A percentile compares a stretch with the other conserved stretches of the same genome.
Conservation (phyloP, 805 yeast genomes). For the Pachysolen tannophilus region DNA sequence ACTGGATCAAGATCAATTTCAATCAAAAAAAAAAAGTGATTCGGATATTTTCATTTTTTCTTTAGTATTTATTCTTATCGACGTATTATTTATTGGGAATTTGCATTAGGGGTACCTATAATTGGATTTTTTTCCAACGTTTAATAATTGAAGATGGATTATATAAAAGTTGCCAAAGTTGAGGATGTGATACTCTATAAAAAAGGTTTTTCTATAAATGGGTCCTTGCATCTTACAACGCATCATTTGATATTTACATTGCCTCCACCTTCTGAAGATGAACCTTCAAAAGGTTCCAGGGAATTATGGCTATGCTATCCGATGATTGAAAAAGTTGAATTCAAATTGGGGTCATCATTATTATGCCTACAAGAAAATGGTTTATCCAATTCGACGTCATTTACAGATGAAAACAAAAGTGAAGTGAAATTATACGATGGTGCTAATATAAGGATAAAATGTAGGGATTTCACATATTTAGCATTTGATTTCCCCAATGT, state of each 20-base stretch:
- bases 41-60: too few relatives aligned
- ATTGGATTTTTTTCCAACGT: too few relatives aligned
- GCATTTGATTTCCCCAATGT: slow-evolving; percentile 67
- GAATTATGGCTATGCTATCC: slow-evolving; percentile 95
- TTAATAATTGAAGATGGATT: slow-evolving; percentile 40
- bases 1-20: too few relatives aligned
- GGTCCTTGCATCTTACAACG: slow-evolving; percentile 62
- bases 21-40: too few relatives aligned
- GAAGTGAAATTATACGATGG: slow-evolving; percentile 20
- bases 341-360: slow-evolving; percentile 45
- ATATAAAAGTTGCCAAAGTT: slow-evolving; percentile 44
- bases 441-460: slow-evolving; percentile 59
- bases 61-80: too few relatives aligned
- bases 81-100: too few relatives aligned
- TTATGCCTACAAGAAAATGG: slow-evolving; percentile 14
- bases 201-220: slow-evolving; percentile 47
- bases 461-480: slow-evolving; percentile 79
- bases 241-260: slow-evolving; percentile 65
- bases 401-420: background rate
- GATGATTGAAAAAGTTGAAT: slow-evolving; percentile 55
- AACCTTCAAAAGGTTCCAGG: slow-evolving; percentile 23
- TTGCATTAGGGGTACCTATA: too few relatives aligned
- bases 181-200: slow-evolving; percentile 40
- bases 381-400: slow-evolving; percentile 1
- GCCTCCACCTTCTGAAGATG: slow-evolving; percentile 15